Evolutionary conservation across 306 rosid species (phyloP).

Genomic region (Leucaena leucocephala): DNA sequence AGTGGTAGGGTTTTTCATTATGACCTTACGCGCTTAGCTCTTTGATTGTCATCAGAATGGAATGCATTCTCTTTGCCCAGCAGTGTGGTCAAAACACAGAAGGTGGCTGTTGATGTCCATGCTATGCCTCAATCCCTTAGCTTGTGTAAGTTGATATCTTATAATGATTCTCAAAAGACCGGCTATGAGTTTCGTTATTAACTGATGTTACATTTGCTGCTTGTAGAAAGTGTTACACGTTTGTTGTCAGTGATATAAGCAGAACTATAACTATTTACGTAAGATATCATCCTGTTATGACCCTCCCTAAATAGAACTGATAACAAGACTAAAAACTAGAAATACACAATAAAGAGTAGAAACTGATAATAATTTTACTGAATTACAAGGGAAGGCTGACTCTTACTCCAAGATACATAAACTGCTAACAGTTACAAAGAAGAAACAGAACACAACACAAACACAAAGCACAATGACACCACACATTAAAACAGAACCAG

Average conservation of each 20-base stretch:
- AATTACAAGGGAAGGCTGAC: too few relatives aligned
- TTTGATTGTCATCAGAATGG: conserved; percentile 78
- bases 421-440: too few relatives aligned
- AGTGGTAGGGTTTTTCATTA: not conserved
- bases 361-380: too few relatives aligned
- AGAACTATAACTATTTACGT: conserved; percentile 5
- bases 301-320: too few relatives aligned
- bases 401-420: too few relatives aligned
- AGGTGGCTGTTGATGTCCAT: conserved; percentile 97
- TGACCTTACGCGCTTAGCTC: conserved; percentile 25
- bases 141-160: conserved; percentile 82
- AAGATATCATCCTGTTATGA: not conserved
- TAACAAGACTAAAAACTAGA: too few relatives aligned
- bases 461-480: too few relatives aligned
- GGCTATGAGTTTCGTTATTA: conserved; percentile 11
- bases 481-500: too few relatives aligned
- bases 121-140: conserved; percentile 88
- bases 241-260: not conserved
- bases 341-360: too few relatives aligned
- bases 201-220: not conserved
- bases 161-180: conserved; percentile 26
- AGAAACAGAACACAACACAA: too few relatives aligned
- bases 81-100: conserved; percentile 97
- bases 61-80: conserved; percentile 98
- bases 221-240: conserved; percentile 1